These are phyloP conservation scores for Monosporascus ibericus DNA, from an alignment of 2,329 filamentous ascomycete genomes.

Conservation along the genomic window DNA sequence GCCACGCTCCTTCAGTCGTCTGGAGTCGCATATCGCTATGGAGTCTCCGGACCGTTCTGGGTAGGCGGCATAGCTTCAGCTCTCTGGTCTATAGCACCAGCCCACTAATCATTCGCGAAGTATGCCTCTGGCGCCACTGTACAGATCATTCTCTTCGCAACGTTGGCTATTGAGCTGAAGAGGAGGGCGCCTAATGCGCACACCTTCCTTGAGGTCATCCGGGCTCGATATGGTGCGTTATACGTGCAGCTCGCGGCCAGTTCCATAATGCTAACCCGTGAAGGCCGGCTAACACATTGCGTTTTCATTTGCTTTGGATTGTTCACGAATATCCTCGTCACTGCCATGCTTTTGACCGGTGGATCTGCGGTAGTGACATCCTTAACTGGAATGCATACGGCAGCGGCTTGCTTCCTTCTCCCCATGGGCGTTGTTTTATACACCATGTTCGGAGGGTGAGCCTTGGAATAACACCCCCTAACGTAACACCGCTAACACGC, in stretches of 20 bases:
- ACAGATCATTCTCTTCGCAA: constrained; percentile 81
- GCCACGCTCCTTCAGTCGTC: constrained; percentile 73
- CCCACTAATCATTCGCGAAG: constrained; percentile 11
- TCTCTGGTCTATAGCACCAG: not conserved
- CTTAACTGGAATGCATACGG: constrained; percentile 66
- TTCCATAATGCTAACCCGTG: not conserved
- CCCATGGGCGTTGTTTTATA: constrained; percentile 75
- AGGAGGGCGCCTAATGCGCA: constrained; percentile 79
- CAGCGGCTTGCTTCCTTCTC: constrained; percentile 75
- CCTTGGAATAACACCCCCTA: not conserved
- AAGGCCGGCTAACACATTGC: constrained; percentile 49
- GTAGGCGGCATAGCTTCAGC: not conserved
- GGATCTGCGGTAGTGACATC: constrained; percentile 66
- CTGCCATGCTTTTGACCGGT: constrained; percentile 79
- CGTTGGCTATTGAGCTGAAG: constrained; percentile 82
- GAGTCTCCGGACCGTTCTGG: constrained; percentile 53
- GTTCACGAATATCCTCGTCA: constrained; percentile 78
- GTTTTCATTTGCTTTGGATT: constrained; percentile 76
- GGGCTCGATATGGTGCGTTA: constrained; percentile 64
- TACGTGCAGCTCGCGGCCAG: not conserved
- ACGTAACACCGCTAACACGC: not conserved
- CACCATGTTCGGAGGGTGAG: constrained; percentile 60
- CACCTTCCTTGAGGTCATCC: constrained; percentile 73
- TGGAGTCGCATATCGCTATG: constrained; percentile 71
- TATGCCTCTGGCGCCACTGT: constrained; percentile 66